Evolutionary conservation across 192 early-diverging fungal species (phyloP).

Genomic region (Helicostylum pulchrum): DNA sequence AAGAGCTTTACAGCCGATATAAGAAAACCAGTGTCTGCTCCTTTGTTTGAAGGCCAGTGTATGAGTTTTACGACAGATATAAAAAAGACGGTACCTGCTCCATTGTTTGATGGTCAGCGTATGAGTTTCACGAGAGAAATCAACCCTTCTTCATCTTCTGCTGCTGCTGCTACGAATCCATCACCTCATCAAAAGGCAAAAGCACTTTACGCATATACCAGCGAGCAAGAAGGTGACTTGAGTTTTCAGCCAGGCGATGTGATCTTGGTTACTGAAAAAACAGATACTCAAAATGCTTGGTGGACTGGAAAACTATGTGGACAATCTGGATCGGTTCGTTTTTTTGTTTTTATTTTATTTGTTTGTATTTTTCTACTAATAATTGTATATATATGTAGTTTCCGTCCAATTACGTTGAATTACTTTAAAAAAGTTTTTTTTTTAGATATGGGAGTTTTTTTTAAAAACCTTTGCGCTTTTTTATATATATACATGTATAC

Average conservation of each 20-base stretch:
- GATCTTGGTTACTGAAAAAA: slow-evolving; percentile 40
- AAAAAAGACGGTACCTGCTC: not conserved
- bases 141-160: slow-evolving; percentile 42
- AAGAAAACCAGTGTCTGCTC: not conserved
- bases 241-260: slow-evolving; percentile 40
- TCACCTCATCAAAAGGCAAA: slow-evolving; percentile 17
- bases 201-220: slow-evolving; percentile 37
- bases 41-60: not conserved
- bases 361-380: not conserved
- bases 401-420: slow-evolving; percentile 2
- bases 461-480: too few species aligned
- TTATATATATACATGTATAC: not conserved
- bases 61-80: not conserved
- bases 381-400: slow-evolving; percentile 8
- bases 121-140: not conserved
- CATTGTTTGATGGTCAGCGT: slow-evolving; percentile 1
- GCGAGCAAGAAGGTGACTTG: slow-evolving; percentile 39
- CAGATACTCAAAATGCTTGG: slow-evolving; percentile 41
- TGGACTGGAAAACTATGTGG: slow-evolving; percentile 37
- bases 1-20: not conserved
- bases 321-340: slow-evolving; percentile 29
- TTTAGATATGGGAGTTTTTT: not conserved
- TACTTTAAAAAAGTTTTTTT: not conserved
- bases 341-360: not conserved
- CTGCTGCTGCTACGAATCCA: slow-evolving; percentile 38